Conservation (phyloP, 2,329 filamentous ascomycete species). For the Fusarium abutilonis region DNA sequence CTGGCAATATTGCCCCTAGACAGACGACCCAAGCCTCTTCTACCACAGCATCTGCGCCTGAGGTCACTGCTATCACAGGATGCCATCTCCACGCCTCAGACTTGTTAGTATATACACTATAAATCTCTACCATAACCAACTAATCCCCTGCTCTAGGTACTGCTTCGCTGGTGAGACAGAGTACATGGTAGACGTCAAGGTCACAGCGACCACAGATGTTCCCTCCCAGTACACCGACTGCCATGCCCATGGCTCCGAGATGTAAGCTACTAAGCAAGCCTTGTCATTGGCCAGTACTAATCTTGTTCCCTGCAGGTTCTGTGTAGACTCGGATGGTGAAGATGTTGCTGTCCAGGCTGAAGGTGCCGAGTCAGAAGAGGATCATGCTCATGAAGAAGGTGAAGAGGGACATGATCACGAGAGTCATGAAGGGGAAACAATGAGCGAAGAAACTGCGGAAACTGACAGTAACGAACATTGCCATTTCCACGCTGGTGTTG, state of each 20-base stretch:
- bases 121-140: not conserved
- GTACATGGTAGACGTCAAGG: conserved; percentile 57
- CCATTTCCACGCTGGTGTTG: conserved; percentile 79
- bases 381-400: conserved; percentile 27
- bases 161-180: conserved; percentile 58
- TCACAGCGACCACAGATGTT: conserved; percentile 64
- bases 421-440: conserved; percentile 20
- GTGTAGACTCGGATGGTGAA: conserved; percentile 66
- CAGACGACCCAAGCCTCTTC: conserved; percentile 47
- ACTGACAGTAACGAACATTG: conserved; percentile 58
- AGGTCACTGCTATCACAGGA: conserved; percentile 52
- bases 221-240: conserved; percentile 72
- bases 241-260: conserved; percentile 67
- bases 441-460: conserved; percentile 11
- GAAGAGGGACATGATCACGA: conserved; percentile 34
- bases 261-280: conserved; percentile 54
- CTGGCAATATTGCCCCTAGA: conserved; percentile 43
- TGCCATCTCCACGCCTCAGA: conserved; percentile 56
- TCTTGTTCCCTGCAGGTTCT: conserved; percentile 59
- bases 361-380: conserved; percentile 40
- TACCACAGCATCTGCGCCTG: conserved; percentile 33
- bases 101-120: conserved; percentile 48
- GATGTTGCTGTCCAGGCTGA: conserved; percentile 67
- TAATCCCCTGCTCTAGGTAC: conserved; percentile 47
- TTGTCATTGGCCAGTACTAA: conserved; percentile 10